phyloP scores from a whole-genome alignment of 257 asterid genomes.

The Petunia secreta region DNA sequence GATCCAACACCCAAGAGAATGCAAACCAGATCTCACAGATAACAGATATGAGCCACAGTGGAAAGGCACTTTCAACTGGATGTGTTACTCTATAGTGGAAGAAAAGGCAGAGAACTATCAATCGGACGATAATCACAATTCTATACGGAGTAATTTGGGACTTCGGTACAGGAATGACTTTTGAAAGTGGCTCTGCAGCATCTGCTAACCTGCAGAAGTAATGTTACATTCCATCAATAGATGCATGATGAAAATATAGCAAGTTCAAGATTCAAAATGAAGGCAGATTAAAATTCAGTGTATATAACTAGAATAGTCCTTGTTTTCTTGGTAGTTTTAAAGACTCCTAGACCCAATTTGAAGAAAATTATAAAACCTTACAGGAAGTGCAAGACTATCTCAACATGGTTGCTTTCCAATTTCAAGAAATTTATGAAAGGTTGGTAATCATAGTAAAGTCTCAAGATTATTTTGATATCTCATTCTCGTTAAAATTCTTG shows the following conservation, averaged over 20 bases:
- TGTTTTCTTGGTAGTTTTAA: neutral
- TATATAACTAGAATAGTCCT: neutral
- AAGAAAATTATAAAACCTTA: constrained; percentile 1
- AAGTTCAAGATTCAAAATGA: constrained; percentile 1
- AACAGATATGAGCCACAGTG: constrained; percentile 91
- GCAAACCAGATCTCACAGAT: constrained; percentile 99
- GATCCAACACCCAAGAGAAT: constrained; percentile 94
- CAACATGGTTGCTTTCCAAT: neutral
- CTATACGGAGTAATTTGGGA: constrained; percentile 78
- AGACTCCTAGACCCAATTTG: neutral
- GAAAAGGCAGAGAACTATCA: constrained; percentile 73
- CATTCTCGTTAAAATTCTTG: too few species aligned
- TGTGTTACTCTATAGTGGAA: constrained; percentile 88
- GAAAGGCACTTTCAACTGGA: constrained; percentile 90
- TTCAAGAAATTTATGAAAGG: neutral
- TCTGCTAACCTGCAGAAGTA: constrained; percentile 66
- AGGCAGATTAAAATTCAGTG: constrained; percentile 5
- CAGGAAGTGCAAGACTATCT: neutral
- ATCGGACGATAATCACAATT: constrained; percentile 71
- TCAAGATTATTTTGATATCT: too few species aligned
- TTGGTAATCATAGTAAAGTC: too few species aligned
- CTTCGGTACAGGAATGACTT: constrained; percentile 69
- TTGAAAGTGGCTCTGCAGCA: constrained; percentile 75
- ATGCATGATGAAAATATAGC: neutral
- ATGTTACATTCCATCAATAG: constrained; percentile 10